Evolutionary conservation across 305 asterid species (phyloP).

Genomic region (Withania somnifera): DNA sequence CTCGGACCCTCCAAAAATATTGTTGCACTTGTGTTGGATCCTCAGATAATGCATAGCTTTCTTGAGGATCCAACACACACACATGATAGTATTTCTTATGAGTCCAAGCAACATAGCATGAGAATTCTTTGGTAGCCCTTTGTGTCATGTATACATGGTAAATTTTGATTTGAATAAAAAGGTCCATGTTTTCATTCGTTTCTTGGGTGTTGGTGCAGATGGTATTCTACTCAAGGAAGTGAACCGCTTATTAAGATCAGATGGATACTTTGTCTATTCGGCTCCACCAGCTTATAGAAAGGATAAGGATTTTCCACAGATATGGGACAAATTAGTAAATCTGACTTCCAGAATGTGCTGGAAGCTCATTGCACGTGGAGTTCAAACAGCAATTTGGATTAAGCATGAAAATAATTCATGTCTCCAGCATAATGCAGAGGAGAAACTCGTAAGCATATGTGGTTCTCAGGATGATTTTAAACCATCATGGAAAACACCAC

Average conservation of each 20-base stretch:
- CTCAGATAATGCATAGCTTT: background rate
- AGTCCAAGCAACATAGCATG: background rate
- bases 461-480: slow-evolving; percentile 39
- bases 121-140: background rate
- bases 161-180: background rate
- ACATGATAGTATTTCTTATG: background rate
- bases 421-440: slow-evolving; percentile 43
- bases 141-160: background rate
- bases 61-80: background rate
- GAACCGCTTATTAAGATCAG: slow-evolving; percentile 58
- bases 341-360: slow-evolving; percentile 90
- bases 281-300: slow-evolving; percentile 96
- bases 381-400: slow-evolving; percentile 89
- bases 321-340: slow-evolving; percentile 69
- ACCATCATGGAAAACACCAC: slow-evolving; percentile 61
- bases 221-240: slow-evolving; percentile 82
- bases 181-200: background rate
- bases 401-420: slow-evolving; percentile 52
- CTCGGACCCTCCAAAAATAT: background rate
- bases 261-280: slow-evolving; percentile 83
- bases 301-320: slow-evolving; percentile 72
- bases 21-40: background rate
- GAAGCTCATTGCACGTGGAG: slow-evolving; percentile 82
- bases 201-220: slow-evolving; percentile 32
- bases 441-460: slow-evolving; percentile 47